These are phyloP conservation scores for Hyaloscypha variabilis DNA, from an alignment of 495 filamentous ascomycete genomes.

Conservation along the genomic window DNA sequence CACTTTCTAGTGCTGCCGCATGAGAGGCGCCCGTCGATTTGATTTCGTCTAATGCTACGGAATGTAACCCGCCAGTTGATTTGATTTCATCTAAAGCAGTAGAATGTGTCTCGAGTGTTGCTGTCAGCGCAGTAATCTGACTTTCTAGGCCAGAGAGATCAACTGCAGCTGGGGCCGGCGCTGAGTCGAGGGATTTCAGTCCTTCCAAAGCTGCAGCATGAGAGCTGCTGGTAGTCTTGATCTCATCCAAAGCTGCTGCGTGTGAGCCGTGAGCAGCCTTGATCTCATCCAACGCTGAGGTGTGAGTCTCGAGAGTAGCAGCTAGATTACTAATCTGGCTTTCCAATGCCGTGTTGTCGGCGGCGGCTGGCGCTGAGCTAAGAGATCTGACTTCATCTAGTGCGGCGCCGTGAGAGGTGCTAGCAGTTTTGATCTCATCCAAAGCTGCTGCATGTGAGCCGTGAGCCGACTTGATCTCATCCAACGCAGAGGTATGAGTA, in stretches of 20 bases:
- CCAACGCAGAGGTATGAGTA: neutral
- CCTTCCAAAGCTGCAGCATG: constrained; percentile 9
- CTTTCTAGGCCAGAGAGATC: neutral
- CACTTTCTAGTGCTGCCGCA: neutral
- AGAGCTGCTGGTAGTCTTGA: neutral
- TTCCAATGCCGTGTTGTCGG: neutral
- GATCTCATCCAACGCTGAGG: constrained; percentile 1
- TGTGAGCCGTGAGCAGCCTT: neutral
- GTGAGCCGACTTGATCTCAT: neutral
- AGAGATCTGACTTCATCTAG: neutral
- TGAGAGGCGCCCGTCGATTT: neutral
- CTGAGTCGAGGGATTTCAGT: neutral
- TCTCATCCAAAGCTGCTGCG: constrained; percentile 3
- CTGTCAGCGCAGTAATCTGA: neutral
- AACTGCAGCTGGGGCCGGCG: neutral
- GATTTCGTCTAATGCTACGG: neutral
- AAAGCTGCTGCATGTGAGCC: constrained; percentile 2
- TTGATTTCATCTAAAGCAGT: constrained; percentile 1
- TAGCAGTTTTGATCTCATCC: neutral
- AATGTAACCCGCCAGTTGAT: neutral
- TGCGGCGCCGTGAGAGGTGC: neutral
- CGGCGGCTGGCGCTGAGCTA: neutral
- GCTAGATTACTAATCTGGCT: neutral
- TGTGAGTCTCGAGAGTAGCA: neutral
- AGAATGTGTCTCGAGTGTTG: neutral